Evolutionary conservation across 192 early-diverging fungal species (phyloP).

Genomic region (Coemansia sp.): DNA sequence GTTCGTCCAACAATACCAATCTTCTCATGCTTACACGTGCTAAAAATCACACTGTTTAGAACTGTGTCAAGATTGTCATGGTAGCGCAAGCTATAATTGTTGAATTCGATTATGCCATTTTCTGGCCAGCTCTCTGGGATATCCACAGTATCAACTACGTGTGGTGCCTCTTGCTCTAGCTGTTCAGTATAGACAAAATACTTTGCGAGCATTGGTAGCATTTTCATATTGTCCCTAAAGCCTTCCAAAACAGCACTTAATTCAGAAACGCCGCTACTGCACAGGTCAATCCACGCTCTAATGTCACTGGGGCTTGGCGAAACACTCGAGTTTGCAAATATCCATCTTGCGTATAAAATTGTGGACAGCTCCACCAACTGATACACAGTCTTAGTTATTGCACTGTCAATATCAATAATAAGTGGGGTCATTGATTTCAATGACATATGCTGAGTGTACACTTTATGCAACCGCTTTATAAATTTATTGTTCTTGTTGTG

Average conservation of each 20-base stretch:
- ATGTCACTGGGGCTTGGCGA: not conserved
- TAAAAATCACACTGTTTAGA: conserved; percentile 36
- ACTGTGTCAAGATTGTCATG: conserved; percentile 26
- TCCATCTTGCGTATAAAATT: not conserved
- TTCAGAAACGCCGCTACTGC: not conserved
- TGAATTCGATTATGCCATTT: conserved; percentile 45
- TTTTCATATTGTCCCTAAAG: not conserved
- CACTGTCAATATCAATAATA: not conserved
- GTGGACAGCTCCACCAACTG: not conserved
- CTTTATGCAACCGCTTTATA: not conserved
- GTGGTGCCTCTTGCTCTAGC: conserved; percentile 61
- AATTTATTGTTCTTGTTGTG: conserved; percentile 5
- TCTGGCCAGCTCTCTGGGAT: conserved; percentile 51
- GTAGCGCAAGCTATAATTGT: conserved; percentile 38
- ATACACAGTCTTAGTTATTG: not conserved
- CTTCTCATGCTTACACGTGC: conserved; percentile 54
- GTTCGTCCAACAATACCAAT: conserved; percentile 55
- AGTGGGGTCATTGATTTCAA: not conserved
- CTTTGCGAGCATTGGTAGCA: conserved; percentile 10
- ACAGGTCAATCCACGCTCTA: not conserved
- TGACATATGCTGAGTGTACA: not conserved
- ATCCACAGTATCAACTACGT: not conserved
- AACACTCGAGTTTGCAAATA: not conserved
- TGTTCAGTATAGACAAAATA: conserved; percentile 18
- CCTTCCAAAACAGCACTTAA: not conserved